phyloP scores from a whole-genome alignment of 768 basidiomycete species.

The Candolleomyces eurysporus region DNA sequence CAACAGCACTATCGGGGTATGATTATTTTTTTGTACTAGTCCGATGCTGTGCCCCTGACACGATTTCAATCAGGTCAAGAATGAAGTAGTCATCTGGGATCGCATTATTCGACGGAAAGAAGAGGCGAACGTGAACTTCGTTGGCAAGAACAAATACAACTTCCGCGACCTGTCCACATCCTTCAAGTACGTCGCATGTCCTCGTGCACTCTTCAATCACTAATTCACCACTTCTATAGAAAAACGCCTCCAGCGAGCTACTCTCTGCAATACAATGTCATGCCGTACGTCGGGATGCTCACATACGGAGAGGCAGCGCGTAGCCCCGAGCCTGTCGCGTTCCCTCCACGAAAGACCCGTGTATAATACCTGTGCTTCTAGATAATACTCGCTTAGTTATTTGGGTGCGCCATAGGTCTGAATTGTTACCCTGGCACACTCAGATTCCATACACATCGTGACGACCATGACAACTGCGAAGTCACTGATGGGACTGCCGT shows the following conservation, averaged over 20 bases:
- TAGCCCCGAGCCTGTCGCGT: constrained; percentile 35
- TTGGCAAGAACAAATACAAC: constrained; percentile 78
- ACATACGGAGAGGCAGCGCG: constrained; percentile 71
- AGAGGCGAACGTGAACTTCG: constrained; percentile 65
- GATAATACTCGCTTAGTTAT: not conserved
- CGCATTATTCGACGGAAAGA: constrained; percentile 81
- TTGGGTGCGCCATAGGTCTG: not conserved
- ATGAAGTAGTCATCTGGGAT: constrained; percentile 87
- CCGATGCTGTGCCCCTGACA: not conserved
- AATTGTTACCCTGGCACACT: not conserved
- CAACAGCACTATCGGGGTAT: constrained; percentile 66
- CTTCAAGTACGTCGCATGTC: constrained; percentile 60
- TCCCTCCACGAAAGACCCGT: constrained; percentile 39
- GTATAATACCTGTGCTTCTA: constrained; percentile 25
- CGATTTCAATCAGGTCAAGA: constrained; percentile 20
- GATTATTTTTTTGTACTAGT: not conserved
- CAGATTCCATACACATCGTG: not conserved
- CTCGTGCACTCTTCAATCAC: not conserved
- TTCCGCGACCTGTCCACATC: constrained; percentile 71
- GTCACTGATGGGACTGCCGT: too few species aligned
- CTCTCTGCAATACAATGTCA: constrained; percentile 81
- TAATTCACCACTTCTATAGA: constrained; percentile 31
- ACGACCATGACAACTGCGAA: too few species aligned
- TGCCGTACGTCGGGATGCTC: constrained; percentile 85
- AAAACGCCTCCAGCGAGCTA: constrained; percentile 65